Evolutionary conservation across 306 rosid genomes (phyloP), one percentile per base, ranked within the genome.

Genomic region (Vigna unguiculata): DNA sequence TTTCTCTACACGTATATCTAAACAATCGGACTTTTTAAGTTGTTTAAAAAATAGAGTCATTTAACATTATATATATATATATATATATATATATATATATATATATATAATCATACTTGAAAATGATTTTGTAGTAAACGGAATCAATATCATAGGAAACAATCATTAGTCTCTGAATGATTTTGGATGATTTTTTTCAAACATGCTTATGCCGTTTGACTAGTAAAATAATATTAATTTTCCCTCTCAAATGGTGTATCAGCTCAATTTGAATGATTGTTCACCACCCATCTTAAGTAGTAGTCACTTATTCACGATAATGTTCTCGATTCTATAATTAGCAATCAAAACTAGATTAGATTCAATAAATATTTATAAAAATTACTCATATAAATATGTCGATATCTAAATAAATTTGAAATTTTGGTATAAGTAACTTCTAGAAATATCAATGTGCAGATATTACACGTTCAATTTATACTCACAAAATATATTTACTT

Each of bases 161-260:
- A 34, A 73, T 80, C 55, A 46, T 67, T 22, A n/a, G 24, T 41
- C 21, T 45, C 32, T 22, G 51, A 54, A 73, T 73, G 24, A 52
- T 80, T 73, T 80, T 48, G 58, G 52, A 19, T 62, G 71, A 62
- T 3, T 54, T 19, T 25, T 40, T n/a, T 24, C 4, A 64, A 43
- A 54, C 80, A 30, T 64, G 53, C 22, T 53, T 30, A 54, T 54
- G 75, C 53, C 47, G 75, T 80, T 32, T 80, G 79, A 80, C 83
- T 21, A 28, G 54, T 54, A 17, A 15, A 73, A 45, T 65, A 73
- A 65, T 32, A 45, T 65, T 15, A 34, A 41, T 30, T 20, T 61
- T 30, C 20, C 25, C 45, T 46, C 59, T 41, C 2, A 41, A 70
- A 48, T 38, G 48, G 30, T 59, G 71, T 46, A 59, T 54, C 16